Evolutionary conservation across 306 rosid species (phyloP), one percentile per base, ranked within the genome.

Genomic region (Cicer chorassanicum): DNA sequence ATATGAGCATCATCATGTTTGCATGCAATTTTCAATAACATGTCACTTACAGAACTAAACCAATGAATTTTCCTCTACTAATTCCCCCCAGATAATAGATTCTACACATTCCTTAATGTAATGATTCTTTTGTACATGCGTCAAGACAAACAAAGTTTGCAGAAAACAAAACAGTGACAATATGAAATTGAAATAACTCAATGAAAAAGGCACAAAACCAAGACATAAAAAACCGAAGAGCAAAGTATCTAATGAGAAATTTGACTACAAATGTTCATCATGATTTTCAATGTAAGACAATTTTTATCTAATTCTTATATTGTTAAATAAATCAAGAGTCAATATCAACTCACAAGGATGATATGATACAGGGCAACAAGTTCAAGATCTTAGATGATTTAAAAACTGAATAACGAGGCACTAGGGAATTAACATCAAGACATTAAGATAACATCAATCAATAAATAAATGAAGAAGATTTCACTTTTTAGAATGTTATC

Each of bases 21-120:
- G 41, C 68, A 36, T 14, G 66, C 41, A 38, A 29, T 24, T 66
- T 40, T 39, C 54, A 38, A 55, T 12, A 34, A 44, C 69, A 64
- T 18, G 50, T 65, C 8, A 11, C 40, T 16, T 13, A 63, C 44
- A 39, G 61, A 59, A 66, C 19, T 55, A 80, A 9, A 49, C 56
- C 36, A 40, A 61, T 48, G 63, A 49, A 61, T 49, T 70, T 70
- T 15, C 48, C 46, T 69, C 8, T 60, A 59, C 71, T 44, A 59
- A 60, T 61, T 77, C 18, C 46, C 54, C 2, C 7, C 19, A n/a
- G 19, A 60, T 48, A 21, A 59, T 11, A 46, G 71, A 68, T 68
- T 57, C 7, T 36, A 53, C 18, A 66, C 9, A 66, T 66, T 55
- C 5, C 8, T 5, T 76, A 53, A 29, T 8, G 79, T 41, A 75